Percentiles rank a stretch among this genome's conserved stretches.
Conservation (phyloP, 2,329 filamentous ascomycete genomes). For the Colletotrichum euphorbiae region DNA sequence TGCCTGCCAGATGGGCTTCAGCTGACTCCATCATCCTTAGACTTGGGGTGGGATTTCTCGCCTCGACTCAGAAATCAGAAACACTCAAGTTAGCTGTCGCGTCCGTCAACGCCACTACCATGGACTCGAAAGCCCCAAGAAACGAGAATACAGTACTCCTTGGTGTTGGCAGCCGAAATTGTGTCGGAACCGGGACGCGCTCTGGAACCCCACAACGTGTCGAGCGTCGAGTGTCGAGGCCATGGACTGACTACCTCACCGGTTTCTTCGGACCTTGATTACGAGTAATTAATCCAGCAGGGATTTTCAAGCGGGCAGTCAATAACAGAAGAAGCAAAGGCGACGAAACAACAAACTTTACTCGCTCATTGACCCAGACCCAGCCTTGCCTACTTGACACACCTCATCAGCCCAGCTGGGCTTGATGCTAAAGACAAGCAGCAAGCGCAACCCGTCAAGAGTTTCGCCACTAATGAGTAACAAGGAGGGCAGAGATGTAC, state of each 20-base stretch:
- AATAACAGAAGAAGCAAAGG: background rate
- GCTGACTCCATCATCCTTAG: background rate
- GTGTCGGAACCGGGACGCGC: too few species aligned
- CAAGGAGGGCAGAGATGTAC: background rate
- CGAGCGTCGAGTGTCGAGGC: background rate
- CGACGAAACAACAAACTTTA: constrained; percentile 36
- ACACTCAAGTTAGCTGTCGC: too few species aligned
- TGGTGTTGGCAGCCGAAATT: too few species aligned
- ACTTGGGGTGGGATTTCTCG: background rate
- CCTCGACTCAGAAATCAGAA: too few species aligned
- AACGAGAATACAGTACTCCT: too few species aligned
- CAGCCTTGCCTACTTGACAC: constrained; percentile 27
- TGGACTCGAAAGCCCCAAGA: too few species aligned
- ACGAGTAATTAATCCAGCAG: background rate
- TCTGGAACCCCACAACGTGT: too few species aligned
- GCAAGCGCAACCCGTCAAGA: constrained; percentile 31
- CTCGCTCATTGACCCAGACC: background rate
- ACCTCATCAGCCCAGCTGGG: constrained; percentile 26
- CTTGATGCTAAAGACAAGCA: constrained; percentile 2
- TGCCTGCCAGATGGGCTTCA: background rate
- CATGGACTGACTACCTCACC: background rate
- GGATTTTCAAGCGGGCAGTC: background rate
- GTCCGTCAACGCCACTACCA: too few species aligned
- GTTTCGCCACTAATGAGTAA: constrained; percentile 3
- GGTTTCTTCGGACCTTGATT: constrained; percentile 23